phyloP scores from a whole-genome alignment of 805 yeast species.

The Pachysolen tannophilus region DNA sequence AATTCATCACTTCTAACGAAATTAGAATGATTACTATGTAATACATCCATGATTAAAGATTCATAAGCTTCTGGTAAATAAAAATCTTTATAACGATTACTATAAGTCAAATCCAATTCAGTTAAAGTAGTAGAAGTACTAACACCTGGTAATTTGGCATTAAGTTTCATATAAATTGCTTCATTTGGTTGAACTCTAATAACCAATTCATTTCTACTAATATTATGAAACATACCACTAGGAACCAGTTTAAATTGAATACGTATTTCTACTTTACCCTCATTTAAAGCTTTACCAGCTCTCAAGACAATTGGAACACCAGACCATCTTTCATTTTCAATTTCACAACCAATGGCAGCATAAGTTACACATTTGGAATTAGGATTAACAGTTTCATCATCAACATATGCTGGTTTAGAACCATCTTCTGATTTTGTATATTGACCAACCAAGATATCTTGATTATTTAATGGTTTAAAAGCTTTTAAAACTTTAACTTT shows the following conservation, averaged over 20 bases:
- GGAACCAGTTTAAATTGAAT: constrained; percentile 86
- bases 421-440: constrained; percentile 83
- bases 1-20: constrained; percentile 97
- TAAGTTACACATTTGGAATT: constrained; percentile 86
- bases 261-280: constrained; percentile 90
- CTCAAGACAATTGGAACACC: constrained; percentile 94
- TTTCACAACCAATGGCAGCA: constrained; percentile 75
- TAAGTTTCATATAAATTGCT: constrained; percentile 88
- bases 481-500: constrained; percentile 89
- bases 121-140: constrained; percentile 76
- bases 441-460: constrained; percentile 80
- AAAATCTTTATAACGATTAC: constrained; percentile 72
- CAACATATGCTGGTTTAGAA: constrained; percentile 80
- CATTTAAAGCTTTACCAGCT: constrained; percentile 97
- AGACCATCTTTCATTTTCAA: constrained; percentile 94
- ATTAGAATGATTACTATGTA: constrained; percentile 90
- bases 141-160: constrained; percentile 90
- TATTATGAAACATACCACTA: constrained; percentile 69
- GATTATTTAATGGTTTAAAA: constrained; percentile 54
- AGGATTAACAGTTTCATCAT: constrained; percentile 81
- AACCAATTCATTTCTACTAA: constrained; percentile 89
- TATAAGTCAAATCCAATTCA: constrained; percentile 84
- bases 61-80: constrained; percentile 99
- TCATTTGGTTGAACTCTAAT: constrained; percentile 92
- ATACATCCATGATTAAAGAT: constrained; percentile 84